Percentiles rank a stretch among this genome's conserved stretches.
These are phyloP conservation scores for Porogramme epimiltina DNA, from an alignment of 1,284 basidiomycete genomes.

Conservation along the genomic window DNA sequence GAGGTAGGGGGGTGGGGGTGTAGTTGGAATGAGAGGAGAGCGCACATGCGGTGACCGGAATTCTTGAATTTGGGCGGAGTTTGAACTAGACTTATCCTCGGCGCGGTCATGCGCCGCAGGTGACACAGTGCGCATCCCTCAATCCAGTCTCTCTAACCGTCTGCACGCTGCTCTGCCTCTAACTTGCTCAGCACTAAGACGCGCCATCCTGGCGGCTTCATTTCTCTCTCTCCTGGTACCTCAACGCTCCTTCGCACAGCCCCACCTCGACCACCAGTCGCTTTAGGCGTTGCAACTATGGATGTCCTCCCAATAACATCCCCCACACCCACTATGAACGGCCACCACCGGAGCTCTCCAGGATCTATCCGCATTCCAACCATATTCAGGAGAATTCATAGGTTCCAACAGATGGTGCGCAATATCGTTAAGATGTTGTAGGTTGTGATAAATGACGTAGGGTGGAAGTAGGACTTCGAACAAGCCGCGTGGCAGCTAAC, in stretches of 20 bases:
- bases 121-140: no score
- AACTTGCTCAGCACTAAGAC: neutral
- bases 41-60: no score
- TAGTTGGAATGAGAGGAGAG: neutral
- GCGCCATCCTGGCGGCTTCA: no score
- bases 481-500: conserved; percentile 92
- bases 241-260: neutral
- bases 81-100: neutral
- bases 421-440: neutral
- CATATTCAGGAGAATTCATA: conserved; percentile 75
- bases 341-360: conserved; percentile 32
- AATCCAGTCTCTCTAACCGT: no score
- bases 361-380: conserved; percentile 66
- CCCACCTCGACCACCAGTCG: conserved; percentile 24
- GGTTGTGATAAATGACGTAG: conserved; percentile 1
- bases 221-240: no score
- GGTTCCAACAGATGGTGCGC: conserved; percentile 85
- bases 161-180: no score
- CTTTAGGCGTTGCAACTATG: no score
- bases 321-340: conserved; percentile 36
- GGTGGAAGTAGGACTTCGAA: conserved; percentile 80
- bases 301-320: conserved; percentile 59
- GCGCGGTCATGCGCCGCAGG: neutral
- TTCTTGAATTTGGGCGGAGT: no score
- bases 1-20: neutral